phyloP scores from a whole-genome alignment of 1,284 basidiomycete genomes.

The Austroboletus niveus region DNA sequence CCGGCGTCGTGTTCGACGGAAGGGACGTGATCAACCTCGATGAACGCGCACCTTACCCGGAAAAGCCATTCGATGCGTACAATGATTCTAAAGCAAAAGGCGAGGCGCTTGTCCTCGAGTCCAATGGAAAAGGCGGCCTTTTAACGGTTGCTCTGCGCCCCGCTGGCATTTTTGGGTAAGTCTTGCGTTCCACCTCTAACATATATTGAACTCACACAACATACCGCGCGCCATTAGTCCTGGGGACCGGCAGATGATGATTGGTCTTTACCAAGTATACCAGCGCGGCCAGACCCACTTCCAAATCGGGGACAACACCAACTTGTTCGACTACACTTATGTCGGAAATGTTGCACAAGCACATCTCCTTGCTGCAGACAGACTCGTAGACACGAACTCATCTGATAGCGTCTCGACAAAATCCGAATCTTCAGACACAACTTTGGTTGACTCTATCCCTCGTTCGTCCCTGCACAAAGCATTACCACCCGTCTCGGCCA shows the following conservation, averaged over 20 bases:
- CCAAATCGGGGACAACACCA: conserved; percentile 93
- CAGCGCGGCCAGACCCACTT: conserved; percentile 84
- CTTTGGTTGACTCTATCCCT: conserved; percentile 19
- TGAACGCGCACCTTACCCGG: conserved; percentile 81
- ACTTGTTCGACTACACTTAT: conserved; percentile 97
- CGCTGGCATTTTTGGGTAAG: conserved; percentile 93
- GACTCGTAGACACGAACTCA: conserved; percentile 50
- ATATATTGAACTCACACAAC: background rate
- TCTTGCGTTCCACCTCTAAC: background rate
- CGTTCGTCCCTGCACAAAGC: conserved; percentile 42
- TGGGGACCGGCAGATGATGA: conserved; percentile 88
- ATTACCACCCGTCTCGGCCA: conserved; percentile 47
- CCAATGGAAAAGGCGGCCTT: conserved; percentile 82
- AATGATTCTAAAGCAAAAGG: conserved; percentile 98
- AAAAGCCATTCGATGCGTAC: conserved; percentile 84
- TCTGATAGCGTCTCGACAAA: conserved; percentile 5
- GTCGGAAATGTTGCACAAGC: conserved; percentile 95
- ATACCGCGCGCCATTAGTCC: conserved; percentile 55
- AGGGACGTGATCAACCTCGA: conserved; percentile 83
- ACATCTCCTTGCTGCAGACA: conserved; percentile 92
- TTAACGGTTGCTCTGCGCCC: conserved; percentile 91
- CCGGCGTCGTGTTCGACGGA: conserved; percentile 91
- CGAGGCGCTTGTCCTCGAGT: conserved; percentile 80
- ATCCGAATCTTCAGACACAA: conserved; percentile 11
- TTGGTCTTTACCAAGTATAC: conserved; percentile 80